A percentile compares a stretch with the other conserved stretches of the same genome.
phyloP scores from a whole-genome alignment of 2,329 filamentous ascomycete species.

The Coniochaeta hoffmannii region DNA sequence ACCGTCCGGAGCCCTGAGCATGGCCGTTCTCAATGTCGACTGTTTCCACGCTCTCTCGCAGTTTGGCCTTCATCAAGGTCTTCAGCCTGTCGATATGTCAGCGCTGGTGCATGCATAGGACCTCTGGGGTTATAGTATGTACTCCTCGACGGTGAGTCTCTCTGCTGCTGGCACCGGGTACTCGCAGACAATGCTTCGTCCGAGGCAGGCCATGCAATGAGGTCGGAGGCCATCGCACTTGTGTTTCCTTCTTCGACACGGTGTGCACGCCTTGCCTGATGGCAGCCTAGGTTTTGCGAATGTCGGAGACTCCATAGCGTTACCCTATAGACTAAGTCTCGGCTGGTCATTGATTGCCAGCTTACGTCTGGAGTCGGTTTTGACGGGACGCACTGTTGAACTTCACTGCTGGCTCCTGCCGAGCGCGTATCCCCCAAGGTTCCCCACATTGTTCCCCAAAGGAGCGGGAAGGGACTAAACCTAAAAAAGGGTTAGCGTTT shows the following conservation, averaged over 20 bases:
- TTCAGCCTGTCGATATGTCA: slow-evolving; percentile 4
- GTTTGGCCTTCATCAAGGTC: slow-evolving; percentile 7
- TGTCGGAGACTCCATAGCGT: background rate
- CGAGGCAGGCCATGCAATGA: slow-evolving; percentile 4
- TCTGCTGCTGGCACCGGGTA: slow-evolving; percentile 3
- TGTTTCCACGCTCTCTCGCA: background rate
- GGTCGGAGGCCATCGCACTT: slow-evolving; percentile 6
- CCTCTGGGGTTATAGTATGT: background rate
- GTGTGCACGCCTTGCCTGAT: slow-evolving; percentile 6
- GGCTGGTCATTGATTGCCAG: no score
- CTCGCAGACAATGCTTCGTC: slow-evolving; percentile 4
- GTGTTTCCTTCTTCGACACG: slow-evolving; percentile 6
- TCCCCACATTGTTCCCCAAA: background rate
- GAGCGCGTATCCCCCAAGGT: no score
- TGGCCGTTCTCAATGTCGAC: background rate
- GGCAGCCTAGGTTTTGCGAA: slow-evolving; percentile 5
- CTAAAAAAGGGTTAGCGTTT: background rate
- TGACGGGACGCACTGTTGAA: no score
- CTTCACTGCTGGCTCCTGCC: no score
- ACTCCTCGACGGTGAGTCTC: slow-evolving; percentile 5
- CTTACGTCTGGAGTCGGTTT: background rate
- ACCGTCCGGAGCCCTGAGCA: background rate
- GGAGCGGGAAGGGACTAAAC: background rate
- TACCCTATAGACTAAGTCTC: background rate
- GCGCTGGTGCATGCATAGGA: background rate